Base-by-base conservation (phyloP, 2,329 filamentous ascomycete genomes). In the Samsoniella hepiali region DNA sequence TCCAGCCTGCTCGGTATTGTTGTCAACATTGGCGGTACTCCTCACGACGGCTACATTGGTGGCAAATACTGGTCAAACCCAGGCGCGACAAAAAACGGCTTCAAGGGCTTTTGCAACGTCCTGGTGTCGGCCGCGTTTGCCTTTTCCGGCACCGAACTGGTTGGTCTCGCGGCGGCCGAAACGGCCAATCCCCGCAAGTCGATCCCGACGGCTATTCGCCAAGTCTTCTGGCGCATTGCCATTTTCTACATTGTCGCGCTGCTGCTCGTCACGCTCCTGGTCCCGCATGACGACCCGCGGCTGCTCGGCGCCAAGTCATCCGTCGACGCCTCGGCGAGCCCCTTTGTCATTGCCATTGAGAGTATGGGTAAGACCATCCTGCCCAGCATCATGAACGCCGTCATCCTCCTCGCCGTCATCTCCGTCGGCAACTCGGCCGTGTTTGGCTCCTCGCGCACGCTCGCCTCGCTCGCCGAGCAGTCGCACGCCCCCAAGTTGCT, bases 141-240 rank as follows among this genome's bases (percentile, higher is more conserved):
- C 63, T 90, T 88, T 71, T 82, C 84, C 15, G 87, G 87, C 15
- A 88, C 86, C 1, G 87, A 89, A 71, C 77, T 88, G 7, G 86
- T 89, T 58, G 88, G 87, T 71, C 81, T 90, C 22, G 86, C 86
- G 6, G 87, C 87, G 13, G 87, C 87, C 45, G 88, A 90, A 75
- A 84, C 87, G 0, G 76, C 74, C 17, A 88, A 89, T 70, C 88
- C 88, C 2, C 81, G 84, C 66, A 87, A 90, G 72, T 85, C 87
- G 1, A 81, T 94, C 1, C 91, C 91, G 1, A 88, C 85, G 32
- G 91, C 91, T 10, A 85, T 91, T 72, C 92, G 91, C 78, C 90
- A 93, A 74, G 89, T 80, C 34, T 80, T 79, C 70, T 80, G 78
- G 78, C 77, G 78, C 72, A 79, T 80, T 67, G 78, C 77, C 56